phyloP scores from a whole-genome alignment of 345 rosid genomes.

The Dipteronia sinensis region DNA sequence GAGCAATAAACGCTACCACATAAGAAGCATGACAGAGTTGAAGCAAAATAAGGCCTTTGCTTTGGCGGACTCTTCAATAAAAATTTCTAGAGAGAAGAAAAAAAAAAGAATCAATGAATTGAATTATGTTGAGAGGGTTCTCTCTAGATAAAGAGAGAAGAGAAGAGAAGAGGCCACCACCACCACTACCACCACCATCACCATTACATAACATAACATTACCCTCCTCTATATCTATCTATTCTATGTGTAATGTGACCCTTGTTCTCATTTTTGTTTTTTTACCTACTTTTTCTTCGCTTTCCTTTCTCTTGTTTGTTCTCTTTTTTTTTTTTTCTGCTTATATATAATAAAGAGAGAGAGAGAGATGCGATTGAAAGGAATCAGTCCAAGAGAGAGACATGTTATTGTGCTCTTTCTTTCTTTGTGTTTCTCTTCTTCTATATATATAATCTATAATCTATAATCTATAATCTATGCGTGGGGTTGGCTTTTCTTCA shows the following conservation, averaged over 20 bases:
- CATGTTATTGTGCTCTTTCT: slow-evolving; percentile 32
- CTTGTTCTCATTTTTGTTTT: slow-evolving; percentile 14
- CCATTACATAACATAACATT: not conserved
- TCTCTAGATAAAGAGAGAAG: not conserved
- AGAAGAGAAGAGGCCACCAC: slow-evolving; percentile 12
- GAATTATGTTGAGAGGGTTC: slow-evolving; percentile 1
- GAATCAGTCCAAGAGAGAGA: slow-evolving; percentile 49
- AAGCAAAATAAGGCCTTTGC: slow-evolving; percentile 28
- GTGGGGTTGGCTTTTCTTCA: slow-evolving; percentile 38
- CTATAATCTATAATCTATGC: slow-evolving; percentile 14
- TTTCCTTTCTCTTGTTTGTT: not conserved
- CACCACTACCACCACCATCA: slow-evolving; percentile 12
- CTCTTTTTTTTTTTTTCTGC: not conserved
- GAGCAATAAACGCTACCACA: slow-evolving; percentile 40
- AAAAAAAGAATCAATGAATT: slow-evolving; percentile 20
- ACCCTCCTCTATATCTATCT: not conserved
- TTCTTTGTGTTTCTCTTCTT: slow-evolving; percentile 16
- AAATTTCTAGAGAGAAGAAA: not conserved
- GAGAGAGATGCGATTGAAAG: slow-evolving; percentile 28
- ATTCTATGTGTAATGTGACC: not conserved
- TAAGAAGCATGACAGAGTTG: slow-evolving; percentile 45
- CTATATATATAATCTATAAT: not conserved
- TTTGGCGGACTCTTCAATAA: slow-evolving; percentile 53
- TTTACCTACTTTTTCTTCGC: slow-evolving; percentile 14
- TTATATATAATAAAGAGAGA: not conserved